These are phyloP conservation scores for Teunomyces kruisii DNA, from an alignment of 805 yeast genomes.

Conservation along the genomic window DNA sequence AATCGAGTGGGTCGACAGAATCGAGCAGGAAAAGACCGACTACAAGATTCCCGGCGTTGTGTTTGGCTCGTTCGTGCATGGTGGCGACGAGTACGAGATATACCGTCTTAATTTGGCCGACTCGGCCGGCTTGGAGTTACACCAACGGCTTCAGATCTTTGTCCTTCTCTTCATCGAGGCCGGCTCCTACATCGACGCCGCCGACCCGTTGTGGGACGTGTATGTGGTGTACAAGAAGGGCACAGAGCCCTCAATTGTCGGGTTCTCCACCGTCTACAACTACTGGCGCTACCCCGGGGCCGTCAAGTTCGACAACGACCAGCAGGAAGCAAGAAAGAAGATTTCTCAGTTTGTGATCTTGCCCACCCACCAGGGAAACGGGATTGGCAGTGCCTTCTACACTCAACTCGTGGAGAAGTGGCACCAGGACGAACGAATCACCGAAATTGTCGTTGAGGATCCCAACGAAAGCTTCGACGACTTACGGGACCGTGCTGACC, in stretches of 20 bases:
- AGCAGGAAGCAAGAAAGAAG: conserved; percentile 54
- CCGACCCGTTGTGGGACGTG: conserved; percentile 79
- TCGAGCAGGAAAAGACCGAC: conserved; percentile 46
- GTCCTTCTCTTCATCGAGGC: conserved; percentile 89
- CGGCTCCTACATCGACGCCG: conserved; percentile 79
- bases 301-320: conserved; percentile 47
- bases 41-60: conserved; percentile 44
- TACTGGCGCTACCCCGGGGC: conserved; percentile 74
- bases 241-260: conserved; percentile 52
- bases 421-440: conserved; percentile 50
- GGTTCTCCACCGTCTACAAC: conserved; percentile 80
- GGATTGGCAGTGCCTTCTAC: conserved; percentile 73
- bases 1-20: conserved; percentile 59
- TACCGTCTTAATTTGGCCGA: conserved; percentile 49
- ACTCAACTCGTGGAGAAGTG: conserved; percentile 54
- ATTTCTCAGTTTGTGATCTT: conserved; percentile 84
- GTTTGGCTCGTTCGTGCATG: conserved; percentile 29
- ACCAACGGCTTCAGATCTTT: conserved; percentile 71
- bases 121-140: conserved; percentile 50
- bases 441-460: conserved; percentile 87
- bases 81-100: conserved; percentile 47
- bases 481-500: conserved; percentile 79
- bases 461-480: conserved; percentile 93
- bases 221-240: conserved; percentile 49
- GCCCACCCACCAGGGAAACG: conserved; percentile 77